These are phyloP conservation scores for Citrus sp. DNA, from an alignment of 345 rosid species.

Conservation along the genomic window DNA sequence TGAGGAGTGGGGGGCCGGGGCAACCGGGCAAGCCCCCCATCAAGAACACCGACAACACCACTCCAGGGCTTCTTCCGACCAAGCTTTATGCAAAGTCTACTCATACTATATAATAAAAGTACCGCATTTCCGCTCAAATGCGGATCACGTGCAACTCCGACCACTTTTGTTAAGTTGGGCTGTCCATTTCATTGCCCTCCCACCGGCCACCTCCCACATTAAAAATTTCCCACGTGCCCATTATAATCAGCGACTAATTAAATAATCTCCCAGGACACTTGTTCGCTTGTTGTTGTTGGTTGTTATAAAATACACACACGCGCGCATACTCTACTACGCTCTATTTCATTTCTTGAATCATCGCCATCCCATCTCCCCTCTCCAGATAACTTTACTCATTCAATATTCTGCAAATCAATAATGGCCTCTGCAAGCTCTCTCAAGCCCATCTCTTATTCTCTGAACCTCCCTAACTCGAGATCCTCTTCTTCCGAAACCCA, in stretches of 20 bases:
- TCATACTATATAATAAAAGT: too few relatives aligned
- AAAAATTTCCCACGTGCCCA: background rate
- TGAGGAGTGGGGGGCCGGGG: too few relatives aligned
- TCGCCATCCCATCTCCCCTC: background rate
- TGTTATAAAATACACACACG: too few relatives aligned
- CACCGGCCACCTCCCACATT: background rate
- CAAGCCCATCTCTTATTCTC: slow-evolving; percentile 9
- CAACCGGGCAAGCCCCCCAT: too few relatives aligned
- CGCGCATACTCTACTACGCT: background rate
- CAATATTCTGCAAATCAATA: background rate
- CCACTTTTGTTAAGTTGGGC: background rate
- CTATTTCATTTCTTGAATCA: background rate
- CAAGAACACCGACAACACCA: background rate
- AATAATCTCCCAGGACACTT: background rate
- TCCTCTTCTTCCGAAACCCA: background rate
- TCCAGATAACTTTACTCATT: too few relatives aligned
- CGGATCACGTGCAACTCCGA: background rate
- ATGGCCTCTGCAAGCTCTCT: slow-evolving; percentile 23
- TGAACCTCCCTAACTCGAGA: background rate
- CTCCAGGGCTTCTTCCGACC: background rate
- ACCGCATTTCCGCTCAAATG: background rate
- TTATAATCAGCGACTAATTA: background rate
- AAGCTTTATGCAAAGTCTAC: background rate
- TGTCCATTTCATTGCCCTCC: background rate
- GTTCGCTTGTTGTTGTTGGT: too few relatives aligned